Evolutionary conservation across 257 asterid species (phyloP).

Genomic region (Nicotiana obtusifolia): DNA sequence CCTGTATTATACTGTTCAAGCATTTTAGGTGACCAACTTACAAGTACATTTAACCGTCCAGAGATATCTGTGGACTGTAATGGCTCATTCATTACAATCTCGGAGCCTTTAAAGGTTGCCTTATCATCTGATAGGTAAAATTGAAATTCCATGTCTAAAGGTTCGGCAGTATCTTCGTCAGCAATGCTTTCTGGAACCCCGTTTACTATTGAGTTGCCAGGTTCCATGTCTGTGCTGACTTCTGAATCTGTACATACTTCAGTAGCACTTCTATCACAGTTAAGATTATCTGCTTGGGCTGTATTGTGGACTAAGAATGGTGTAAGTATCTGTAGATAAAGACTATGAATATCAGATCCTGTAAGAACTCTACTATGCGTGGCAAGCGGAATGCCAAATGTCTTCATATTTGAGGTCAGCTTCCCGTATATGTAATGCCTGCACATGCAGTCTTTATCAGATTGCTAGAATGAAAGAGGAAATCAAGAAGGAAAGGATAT

Average conservation of each 20-base stretch:
- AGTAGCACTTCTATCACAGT: constrained; percentile 22
- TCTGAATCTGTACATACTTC: constrained; percentile 31
- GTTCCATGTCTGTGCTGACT: constrained; percentile 26
- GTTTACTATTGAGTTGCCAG: constrained; percentile 26
- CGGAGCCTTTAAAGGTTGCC: constrained; percentile 38
- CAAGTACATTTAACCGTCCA: constrained; percentile 56
- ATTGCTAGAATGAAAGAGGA: constrained; percentile 13
- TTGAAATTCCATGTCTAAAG: constrained; percentile 38
- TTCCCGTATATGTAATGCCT: constrained; percentile 49
- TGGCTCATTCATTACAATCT: constrained; percentile 55
- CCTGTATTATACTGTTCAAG: constrained; percentile 37
- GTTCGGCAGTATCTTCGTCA: constrained; percentile 33
- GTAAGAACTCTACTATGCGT: constrained; percentile 40
- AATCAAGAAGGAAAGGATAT: constrained; percentile 4
- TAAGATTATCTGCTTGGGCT: constrained; percentile 26
- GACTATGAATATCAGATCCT: constrained; percentile 54
- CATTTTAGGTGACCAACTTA: constrained; percentile 64
- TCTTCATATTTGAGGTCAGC: constrained; percentile 43
- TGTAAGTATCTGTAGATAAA: constrained; percentile 45
- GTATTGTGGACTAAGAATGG: constrained; percentile 48
- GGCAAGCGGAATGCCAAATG: constrained; percentile 76
- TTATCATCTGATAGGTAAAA: constrained; percentile 66
- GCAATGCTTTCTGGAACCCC: constrained; percentile 30
- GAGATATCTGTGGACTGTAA: constrained; percentile 32
- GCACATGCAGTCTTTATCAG: constrained; percentile 23